Evolutionary conservation across 148 eudicot species (phyloP).

Genomic region (Fagopyrum esculentum): DNA sequence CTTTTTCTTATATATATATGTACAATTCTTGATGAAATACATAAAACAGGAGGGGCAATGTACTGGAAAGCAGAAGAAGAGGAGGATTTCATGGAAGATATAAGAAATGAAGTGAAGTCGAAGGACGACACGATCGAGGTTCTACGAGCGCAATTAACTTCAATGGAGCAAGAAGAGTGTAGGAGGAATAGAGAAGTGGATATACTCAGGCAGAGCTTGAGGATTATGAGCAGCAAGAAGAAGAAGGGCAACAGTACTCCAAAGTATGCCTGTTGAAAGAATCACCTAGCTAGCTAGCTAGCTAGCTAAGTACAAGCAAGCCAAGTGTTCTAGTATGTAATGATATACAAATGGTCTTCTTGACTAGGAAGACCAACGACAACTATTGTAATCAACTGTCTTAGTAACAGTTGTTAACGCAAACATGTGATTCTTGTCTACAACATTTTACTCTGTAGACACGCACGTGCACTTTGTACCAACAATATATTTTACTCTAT

Average conservation of each 20-base stretch:
- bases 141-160: conserved; percentile 34
- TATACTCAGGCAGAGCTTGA: conserved; percentile 63
- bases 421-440: conserved; percentile 3
- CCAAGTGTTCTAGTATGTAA: background rate
- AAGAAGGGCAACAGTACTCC: conserved; percentile 6
- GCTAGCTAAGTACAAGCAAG: background rate
- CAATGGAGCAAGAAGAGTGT: conserved; percentile 40
- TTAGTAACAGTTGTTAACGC: background rate
- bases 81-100: conserved; percentile 34
- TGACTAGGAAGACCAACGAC: conserved; percentile 1
- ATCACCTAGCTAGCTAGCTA: background rate
- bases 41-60: conserved; percentile 29
- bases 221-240: conserved; percentile 46
- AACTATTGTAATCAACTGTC: conserved; percentile 16
- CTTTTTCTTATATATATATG: background rate
- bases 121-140: conserved; percentile 51
- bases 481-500: background rate
- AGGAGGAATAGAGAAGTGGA: conserved; percentile 57
- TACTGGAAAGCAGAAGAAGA: conserved; percentile 42
- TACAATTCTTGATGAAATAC: too few relatives aligned
- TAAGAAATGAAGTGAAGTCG: conserved; percentile 40
- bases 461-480: conserved; percentile 7
- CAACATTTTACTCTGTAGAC: conserved; percentile 7
- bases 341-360: background rate
- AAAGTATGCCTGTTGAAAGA: conserved; percentile 4